phyloP scores from a whole-genome alignment of 306 rosid species.

The Aeschynomene evenia region DNA sequence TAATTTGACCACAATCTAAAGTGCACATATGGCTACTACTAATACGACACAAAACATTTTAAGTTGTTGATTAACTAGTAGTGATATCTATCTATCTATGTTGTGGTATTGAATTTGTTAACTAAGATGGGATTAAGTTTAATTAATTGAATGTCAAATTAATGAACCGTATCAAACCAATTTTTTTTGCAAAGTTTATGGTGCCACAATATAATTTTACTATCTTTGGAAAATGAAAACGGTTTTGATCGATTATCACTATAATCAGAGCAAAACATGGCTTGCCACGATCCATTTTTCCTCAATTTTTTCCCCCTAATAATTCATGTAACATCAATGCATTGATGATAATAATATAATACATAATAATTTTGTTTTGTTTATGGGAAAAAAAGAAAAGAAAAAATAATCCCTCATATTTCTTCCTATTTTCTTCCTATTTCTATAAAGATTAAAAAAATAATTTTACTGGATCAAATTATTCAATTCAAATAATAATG shows the following conservation, averaged over 20 bases:
- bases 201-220: slow-evolving; percentile 17
- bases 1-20: not conserved
- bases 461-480: too few species aligned
- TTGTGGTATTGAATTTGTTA: not conserved
- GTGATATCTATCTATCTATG: not conserved
- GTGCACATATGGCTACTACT: not conserved
- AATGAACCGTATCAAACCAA: slow-evolving; percentile 13
- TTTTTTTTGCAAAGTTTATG: not conserved
- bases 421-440: too few species aligned
- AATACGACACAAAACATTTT: not conserved
- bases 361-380: too few species aligned
- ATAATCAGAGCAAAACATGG: slow-evolving; percentile 24
- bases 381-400: too few species aligned
- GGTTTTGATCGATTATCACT: slow-evolving; percentile 16
- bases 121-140: slow-evolving; percentile 16
- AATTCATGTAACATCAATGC: too few species aligned
- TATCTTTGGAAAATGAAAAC: slow-evolving; percentile 12
- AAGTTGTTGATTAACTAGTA: not conserved
- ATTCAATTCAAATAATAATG: too few species aligned
- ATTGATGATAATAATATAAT: too few species aligned
- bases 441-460: too few species aligned
- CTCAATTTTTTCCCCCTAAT: too few species aligned
- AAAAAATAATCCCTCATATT: too few species aligned
- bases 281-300: slow-evolving; percentile 11
- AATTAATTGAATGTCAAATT: slow-evolving; percentile 4